Conservation (phyloP, 805 yeast genomes). For the Wickerhamomyces tratensis region DNA sequence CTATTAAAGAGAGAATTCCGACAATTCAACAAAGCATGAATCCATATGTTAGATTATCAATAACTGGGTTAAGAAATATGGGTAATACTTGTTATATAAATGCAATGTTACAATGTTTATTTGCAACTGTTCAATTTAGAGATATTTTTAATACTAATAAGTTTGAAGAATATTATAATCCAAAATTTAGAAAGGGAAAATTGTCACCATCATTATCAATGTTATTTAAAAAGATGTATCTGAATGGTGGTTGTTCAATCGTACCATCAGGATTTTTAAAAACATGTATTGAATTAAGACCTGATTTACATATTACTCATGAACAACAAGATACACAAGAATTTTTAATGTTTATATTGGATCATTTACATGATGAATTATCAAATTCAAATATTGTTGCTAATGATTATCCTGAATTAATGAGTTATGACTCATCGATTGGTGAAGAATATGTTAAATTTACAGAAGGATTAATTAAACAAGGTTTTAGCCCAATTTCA, state of each 20-base stretch:
- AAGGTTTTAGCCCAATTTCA: constrained; percentile 61
- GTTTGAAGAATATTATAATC: constrained; percentile 33
- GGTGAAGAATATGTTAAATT: constrained; percentile 49
- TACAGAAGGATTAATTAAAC: constrained; percentile 43
- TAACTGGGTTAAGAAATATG: constrained; percentile 56
- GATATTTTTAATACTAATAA: constrained; percentile 34
- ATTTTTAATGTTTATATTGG: constrained; percentile 56
- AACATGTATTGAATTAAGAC: constrained; percentile 40
- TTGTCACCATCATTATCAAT: constrained; percentile 43
- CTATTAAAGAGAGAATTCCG: constrained; percentile 18
- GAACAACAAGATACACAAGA: constrained; percentile 84
- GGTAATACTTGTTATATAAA: constrained; percentile 75
- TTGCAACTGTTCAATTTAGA: constrained; percentile 42
- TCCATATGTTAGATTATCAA: constrained; percentile 31
- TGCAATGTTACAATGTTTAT: constrained; percentile 61
- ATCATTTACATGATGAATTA: constrained; percentile 61
- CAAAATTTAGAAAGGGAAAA: constrained; percentile 16
- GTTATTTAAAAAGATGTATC: constrained; percentile 46
- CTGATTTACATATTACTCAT: constrained; percentile 58
- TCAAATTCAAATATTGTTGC: constrained; percentile 27
- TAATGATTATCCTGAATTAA: constrained; percentile 27
- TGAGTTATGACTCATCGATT: constrained; percentile 23
- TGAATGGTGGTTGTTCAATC: constrained; percentile 50
- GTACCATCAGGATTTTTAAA: constrained; percentile 59
- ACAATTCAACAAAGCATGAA: constrained; percentile 27